These are phyloP conservation scores for Euphorbia peplus DNA, from an alignment of 345 rosid genomes.

Conservation along the genomic window DNA sequence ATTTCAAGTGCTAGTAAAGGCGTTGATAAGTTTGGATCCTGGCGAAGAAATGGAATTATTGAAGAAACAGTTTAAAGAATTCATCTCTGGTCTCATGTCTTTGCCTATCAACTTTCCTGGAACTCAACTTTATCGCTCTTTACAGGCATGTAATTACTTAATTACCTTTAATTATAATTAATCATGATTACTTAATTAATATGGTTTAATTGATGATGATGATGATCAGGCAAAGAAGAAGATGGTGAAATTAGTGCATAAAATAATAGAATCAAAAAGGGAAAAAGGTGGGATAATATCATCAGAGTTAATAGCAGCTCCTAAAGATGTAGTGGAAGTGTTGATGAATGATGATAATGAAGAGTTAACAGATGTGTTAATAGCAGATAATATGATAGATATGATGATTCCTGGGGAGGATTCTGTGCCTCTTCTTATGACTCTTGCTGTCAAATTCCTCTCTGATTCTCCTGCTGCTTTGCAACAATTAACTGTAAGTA, in stretches of 20 bases:
- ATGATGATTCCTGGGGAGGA: conserved; percentile 99
- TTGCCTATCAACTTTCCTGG: conserved; percentile 86
- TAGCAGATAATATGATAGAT: conserved; percentile 87
- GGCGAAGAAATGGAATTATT: conserved; percentile 68
- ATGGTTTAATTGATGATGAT: conserved; percentile 13
- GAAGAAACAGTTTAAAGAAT: conserved; percentile 71
- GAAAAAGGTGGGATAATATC: conserved; percentile 21
- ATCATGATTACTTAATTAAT: neutral
- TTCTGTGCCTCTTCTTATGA: conserved; percentile 91
- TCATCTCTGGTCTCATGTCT: conserved; percentile 89
- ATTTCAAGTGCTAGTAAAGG: conserved; percentile 82
- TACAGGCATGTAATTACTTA: conserved; percentile 47
- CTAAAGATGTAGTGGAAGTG: conserved; percentile 70
- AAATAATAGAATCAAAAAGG: conserved; percentile 49
- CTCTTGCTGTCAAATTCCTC: conserved; percentile 82
- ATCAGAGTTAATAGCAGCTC: conserved; percentile 15
- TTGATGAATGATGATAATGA: conserved; percentile 59
- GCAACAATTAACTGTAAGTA: conserved; percentile 57
- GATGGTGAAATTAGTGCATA: conserved; percentile 66
- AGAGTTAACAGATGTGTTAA: conserved; percentile 57
- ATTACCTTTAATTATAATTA: neutral
- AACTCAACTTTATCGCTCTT: conserved; percentile 78
- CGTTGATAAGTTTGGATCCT: conserved; percentile 84
- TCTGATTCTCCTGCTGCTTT: conserved; percentile 81
- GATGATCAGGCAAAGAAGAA: conserved; percentile 74